phyloP scores from a whole-genome alignment of 768 basidiomycete genomes.

The Mycena alexandri region DNA sequence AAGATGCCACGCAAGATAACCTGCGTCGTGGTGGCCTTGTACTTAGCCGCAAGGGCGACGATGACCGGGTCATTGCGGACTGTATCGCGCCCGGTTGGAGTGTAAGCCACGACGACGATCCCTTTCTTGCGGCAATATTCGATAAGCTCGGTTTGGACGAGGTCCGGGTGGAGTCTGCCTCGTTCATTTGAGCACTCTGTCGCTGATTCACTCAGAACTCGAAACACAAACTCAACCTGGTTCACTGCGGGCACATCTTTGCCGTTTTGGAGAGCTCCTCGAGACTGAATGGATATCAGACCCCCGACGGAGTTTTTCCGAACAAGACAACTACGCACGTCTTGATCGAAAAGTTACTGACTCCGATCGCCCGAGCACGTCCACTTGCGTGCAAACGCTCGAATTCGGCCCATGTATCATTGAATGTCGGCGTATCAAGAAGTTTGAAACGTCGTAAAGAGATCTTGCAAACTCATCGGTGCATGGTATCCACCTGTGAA shows the following conservation, averaged over 20 bases:
- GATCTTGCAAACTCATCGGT: constrained; percentile 9
- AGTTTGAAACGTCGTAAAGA: neutral
- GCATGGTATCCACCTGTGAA: neutral
- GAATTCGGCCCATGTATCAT: constrained; percentile 63
- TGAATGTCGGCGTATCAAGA: constrained; percentile 50
- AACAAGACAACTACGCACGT: constrained; percentile 50
- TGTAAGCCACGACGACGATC: constrained; percentile 64
- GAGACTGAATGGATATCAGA: constrained; percentile 42
- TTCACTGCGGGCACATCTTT: constrained; percentile 63
- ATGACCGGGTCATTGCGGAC: constrained; percentile 63
- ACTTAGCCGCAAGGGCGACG: constrained; percentile 59
- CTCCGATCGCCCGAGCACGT: constrained; percentile 65
- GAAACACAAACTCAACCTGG: constrained; percentile 59
- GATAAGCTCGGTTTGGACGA: constrained; percentile 62
- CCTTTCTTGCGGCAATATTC: constrained; percentile 63
- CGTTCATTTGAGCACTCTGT: neutral
- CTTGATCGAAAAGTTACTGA: constrained; percentile 72
- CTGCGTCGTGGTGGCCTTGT: constrained; percentile 60
- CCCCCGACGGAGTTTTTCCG: neutral
- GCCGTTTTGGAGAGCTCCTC: constrained; percentile 55
- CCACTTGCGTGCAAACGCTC: constrained; percentile 63
- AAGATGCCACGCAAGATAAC: constrained; percentile 67
- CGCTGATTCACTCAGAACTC: neutral
- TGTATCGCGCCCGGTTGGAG: constrained; percentile 59
- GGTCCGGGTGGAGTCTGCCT: constrained; percentile 62